These are phyloP conservation scores for Teunomyces stri DNA, from an alignment of 805 yeast species.

Conservation along the genomic window DNA sequence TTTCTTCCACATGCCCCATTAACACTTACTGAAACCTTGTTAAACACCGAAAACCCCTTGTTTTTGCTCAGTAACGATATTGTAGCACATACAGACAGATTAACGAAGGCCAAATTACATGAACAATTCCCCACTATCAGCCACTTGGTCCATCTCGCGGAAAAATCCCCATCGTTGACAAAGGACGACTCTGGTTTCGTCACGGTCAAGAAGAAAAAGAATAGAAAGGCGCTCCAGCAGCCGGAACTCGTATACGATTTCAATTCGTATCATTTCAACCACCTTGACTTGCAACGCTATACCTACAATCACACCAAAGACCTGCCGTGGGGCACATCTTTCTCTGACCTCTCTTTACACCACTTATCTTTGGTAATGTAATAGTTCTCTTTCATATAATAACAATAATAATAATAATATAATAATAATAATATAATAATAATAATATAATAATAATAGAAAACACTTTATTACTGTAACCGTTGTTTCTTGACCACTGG, in stretches of 20 bases:
- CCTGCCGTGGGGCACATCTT: constrained; percentile 50
- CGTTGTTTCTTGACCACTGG: constrained; percentile 8
- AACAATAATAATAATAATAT: not conserved
- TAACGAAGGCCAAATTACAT: constrained; percentile 40
- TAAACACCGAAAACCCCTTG: constrained; percentile 33
- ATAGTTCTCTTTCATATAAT: not conserved
- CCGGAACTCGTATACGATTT: constrained; percentile 32
- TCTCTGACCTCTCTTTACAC: constrained; percentile 52
- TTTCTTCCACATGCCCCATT: constrained; percentile 79
- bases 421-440: not conserved
- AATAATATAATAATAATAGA: not conserved
- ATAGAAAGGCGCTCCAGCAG: constrained; percentile 25
- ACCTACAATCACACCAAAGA: constrained; percentile 15
- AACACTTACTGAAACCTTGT: constrained; percentile 43
- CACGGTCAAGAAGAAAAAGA: constrained; percentile 18
- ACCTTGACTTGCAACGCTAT: constrained; percentile 17
- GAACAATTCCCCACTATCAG: constrained; percentile 45
- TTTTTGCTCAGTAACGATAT: constrained; percentile 51
- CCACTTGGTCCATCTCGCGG: constrained; percentile 27
- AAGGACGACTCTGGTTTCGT: constrained; percentile 8
- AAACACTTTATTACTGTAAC: constrained; percentile 2
- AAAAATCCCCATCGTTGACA: not conserved
- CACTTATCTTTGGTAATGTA: not conserved
- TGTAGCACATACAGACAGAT: constrained; percentile 52
- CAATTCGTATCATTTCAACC: constrained; percentile 29